Base-by-base conservation (phyloP, 2,329 filamentous ascomycete genomes). In the Penicillium freii region DNA sequence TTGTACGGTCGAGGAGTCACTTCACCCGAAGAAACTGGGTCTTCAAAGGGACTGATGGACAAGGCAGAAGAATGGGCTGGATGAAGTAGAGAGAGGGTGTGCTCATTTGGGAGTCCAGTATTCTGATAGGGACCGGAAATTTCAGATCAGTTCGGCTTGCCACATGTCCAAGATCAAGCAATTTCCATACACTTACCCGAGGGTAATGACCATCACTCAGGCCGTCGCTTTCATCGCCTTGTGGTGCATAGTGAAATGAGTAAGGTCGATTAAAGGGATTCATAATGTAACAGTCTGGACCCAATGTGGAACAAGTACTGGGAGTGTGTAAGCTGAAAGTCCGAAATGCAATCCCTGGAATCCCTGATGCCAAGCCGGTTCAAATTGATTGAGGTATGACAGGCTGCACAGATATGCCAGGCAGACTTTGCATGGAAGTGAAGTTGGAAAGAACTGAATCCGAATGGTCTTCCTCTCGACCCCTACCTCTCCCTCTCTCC, bases 91-190 rank as follows among this genome's bases (percentile, higher is more conserved):
- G 54, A 51, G 21, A 46, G 8, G 3, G 21, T 10, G 19, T 53
- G 54, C 34, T 42, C 49, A 47, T 42, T 40, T 56, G 43, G 10
- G 17, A 5, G 11, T 10, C 29, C 33, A 25, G 34, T 25, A n/a
- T 46, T 52, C 54, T 56, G 34, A 11, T 17, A 27, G 19, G 0
- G 19, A 42, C 36, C 42, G 19, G 29, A 2, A 42, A 17, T 13
- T 42, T 56, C 23, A 56, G 42, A 19, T 56, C 42, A 56, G 42
- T 19, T 56, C 48, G 54, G 54, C 34, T 56, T 56, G 42, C 42
- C 36, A 34, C 54, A 56, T 46, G n/a, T 23, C 29, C 34, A 15
- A 47, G 27, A 47, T 29, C 29, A 19, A 34, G 27, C n/a, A 40
- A 56, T 53, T 47, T 56, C 49, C 54, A 34, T 36, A 47, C 34